A percentile compares a stretch with the other conserved stretches of the same genome.
These are phyloP conservation scores for Blastomyces silverae DNA, from an alignment of 2,329 filamentous ascomycete genomes.

Conservation along the genomic window DNA sequence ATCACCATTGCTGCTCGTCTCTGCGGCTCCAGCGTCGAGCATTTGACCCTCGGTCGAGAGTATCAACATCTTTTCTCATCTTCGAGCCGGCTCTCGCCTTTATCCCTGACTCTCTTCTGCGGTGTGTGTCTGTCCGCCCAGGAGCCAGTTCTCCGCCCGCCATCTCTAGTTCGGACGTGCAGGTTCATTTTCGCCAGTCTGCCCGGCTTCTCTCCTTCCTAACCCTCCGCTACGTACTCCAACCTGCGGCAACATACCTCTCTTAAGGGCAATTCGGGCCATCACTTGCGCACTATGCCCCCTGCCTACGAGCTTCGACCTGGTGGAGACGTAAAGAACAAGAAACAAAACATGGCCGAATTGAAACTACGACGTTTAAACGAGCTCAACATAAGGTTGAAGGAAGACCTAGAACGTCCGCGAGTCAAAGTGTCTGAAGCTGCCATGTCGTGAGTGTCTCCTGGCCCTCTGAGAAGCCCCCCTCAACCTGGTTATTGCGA, in stretches of 20 bases:
- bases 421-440: slow-evolving; percentile 94
- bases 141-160: not conserved
- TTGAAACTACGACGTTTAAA: slow-evolving; percentile 93
- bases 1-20: slow-evolving; percentile 17
- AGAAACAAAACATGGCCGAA: slow-evolving; percentile 99
- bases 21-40: slow-evolving; percentile 9
- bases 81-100: slow-evolving; percentile 6
- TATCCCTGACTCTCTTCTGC: not conserved
- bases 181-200: slow-evolving; percentile 1
- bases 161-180: not conserved
- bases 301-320: slow-evolving; percentile 60
- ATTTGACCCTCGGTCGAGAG: not conserved
- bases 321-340: slow-evolving; percentile 66
- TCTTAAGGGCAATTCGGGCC: not conserved
- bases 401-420: slow-evolving; percentile 91
- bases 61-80: not conserved
- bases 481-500: not conserved
- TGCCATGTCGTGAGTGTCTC: slow-evolving; percentile 63
- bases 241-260: slow-evolving; percentile 5
- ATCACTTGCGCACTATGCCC: slow-evolving; percentile 44
- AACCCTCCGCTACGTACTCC: slow-evolving; percentile 16
- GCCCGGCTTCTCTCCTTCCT: slow-evolving; percentile 14
- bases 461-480: not conserved
- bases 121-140: not conserved
- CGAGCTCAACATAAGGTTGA: slow-evolving; percentile 90